Base-by-base conservation (phyloP, 2,329 filamentous ascomycete genomes). In the Aureobasidium lini region DNA sequence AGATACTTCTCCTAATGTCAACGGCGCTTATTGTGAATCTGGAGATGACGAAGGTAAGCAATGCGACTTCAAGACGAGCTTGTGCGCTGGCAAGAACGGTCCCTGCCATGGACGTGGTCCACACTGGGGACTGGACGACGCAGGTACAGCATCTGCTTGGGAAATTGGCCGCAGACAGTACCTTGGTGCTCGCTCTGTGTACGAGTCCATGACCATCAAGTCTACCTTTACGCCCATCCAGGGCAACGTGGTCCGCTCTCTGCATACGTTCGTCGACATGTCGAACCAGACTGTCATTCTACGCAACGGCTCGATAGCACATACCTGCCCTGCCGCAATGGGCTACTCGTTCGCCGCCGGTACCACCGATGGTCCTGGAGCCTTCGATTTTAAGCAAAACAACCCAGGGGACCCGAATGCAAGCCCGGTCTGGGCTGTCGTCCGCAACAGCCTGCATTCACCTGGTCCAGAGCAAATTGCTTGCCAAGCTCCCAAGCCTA, bases 301-400 rank as follows among this genome's bases (percentile, higher is more conserved):
- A 1, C 81, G 86, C 0, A 90, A 95, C 65, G 88, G 89, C 47
- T 84, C 83, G 3, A 75, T 75, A 32, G 88, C 85, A 6, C 79
- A 76, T 52, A 95, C 92, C 0, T 97, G 93, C 66, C 87, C 91
- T 3, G 92, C 92, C 0, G 90, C 91, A 0, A 76, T 97, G 61
- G 93, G 93, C 6, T 95, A 94, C 70, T 92, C 89, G 0, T 97
- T 97, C 70, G 93, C 93, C 0, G 93, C 89, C 1, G 93, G 93
- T 10, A 97, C 93, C 0, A 89, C 90, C 0, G 93, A 97, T 70
- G 90, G 93, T 6, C 92, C 93, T 0, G 93, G 93, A 0, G 85
- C 85, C 0, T 95, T 96, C 67, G 93, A 97, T 73, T 96, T 97
- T 70, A 94, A 89, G 1, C 93, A 97, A 69, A 92, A 91, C 64